A percentile compares a stretch with the other conserved stretches of the same genome.
Evolutionary conservation across 1,284 basidiomycete species (phyloP).

Genomic region (Puccinia triticina): DNA sequence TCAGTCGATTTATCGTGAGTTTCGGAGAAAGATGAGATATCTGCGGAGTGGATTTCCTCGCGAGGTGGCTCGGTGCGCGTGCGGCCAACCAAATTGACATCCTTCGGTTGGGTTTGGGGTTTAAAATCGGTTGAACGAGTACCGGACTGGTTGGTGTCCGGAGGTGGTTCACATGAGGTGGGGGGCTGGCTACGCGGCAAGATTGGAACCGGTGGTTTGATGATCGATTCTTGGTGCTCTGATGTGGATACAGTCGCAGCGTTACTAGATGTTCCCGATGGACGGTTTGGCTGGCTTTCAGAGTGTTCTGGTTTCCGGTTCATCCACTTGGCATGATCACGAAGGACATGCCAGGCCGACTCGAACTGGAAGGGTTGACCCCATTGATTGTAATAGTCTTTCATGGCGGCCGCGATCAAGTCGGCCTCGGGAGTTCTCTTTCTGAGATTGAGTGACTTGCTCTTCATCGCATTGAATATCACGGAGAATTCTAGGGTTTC

Average conservation of each 20-base stretch:
- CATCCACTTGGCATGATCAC: constrained; percentile 6
- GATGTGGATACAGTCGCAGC: too few relatives aligned
- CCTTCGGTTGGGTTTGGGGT: too few relatives aligned
- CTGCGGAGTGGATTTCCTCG: background rate
- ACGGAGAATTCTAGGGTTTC: background rate
- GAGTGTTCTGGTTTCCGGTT: too few relatives aligned
- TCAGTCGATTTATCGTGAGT: background rate
- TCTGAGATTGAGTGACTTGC: background rate
- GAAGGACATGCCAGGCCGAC: background rate
- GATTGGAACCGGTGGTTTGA: too few relatives aligned
- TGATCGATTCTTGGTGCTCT: too few relatives aligned
- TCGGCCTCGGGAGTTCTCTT: background rate
- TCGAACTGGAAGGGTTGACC: background rate
- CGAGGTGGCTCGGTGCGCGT: background rate
- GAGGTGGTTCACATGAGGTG: background rate
- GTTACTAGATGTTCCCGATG: too few relatives aligned
- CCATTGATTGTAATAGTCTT: background rate
- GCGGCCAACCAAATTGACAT: too few relatives aligned
- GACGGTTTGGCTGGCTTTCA: background rate
- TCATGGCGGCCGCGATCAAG: background rate
- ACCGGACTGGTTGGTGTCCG: background rate
- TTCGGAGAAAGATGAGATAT: background rate
- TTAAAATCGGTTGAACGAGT: background rate
- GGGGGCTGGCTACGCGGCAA: background rate
- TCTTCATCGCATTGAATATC: background rate